Base-by-base conservation (phyloP, 352 stramenopile genomes). In the Achlya hypogyna region DNA sequence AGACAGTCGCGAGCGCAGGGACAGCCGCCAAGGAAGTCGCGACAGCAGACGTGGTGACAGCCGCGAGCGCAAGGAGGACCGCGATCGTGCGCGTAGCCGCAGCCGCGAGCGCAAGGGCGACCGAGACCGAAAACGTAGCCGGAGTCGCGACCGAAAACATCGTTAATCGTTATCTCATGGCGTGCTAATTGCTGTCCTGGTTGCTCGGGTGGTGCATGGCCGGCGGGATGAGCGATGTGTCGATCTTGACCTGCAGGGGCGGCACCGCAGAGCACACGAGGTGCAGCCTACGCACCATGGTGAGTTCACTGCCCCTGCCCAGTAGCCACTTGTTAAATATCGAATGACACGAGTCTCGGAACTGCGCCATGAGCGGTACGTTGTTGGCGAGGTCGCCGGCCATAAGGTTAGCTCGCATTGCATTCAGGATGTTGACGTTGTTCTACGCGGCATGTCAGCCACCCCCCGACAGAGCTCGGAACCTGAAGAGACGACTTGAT, bases 331-430 rank as follows among this genome's bases (percentile, higher is more conserved):
- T 73, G 29, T 70, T 75, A 27, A 86, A 63, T 20, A 90, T 72
- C 0, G 77, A 75, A 31, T 82, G 72, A 72, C 75, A 90, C 53
- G 88, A 90, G 58, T 83, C 76, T 43, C 74, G 77, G 43, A 92
- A 92, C 51, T 82, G 81, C 65, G 70, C 28, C 78, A 93, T 89
- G 31, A 82, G 72, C 28, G 71, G 56, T 22, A 64, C 45, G 53
- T 90, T 90, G 42, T 81, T 73, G 51, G 79, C 72, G 0, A 75
- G 63, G 53, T 81, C 79, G 69, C 82, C 81, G 56, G 77, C 78
- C 23, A 87, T 52, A 20, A 91, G 68, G 63, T 91, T 93, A 42
- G 78, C 78, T 9, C 81, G 81, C 66, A 93, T 89, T 14, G 76
- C 77, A 40, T 85, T 80, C 54, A 91, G 72, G 3, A 77, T 70